Evolutionary conservation across 257 asterid species (phyloP), one percentile per base, ranked within the genome.

Genomic region (Solanum appendiculatum): DNA sequence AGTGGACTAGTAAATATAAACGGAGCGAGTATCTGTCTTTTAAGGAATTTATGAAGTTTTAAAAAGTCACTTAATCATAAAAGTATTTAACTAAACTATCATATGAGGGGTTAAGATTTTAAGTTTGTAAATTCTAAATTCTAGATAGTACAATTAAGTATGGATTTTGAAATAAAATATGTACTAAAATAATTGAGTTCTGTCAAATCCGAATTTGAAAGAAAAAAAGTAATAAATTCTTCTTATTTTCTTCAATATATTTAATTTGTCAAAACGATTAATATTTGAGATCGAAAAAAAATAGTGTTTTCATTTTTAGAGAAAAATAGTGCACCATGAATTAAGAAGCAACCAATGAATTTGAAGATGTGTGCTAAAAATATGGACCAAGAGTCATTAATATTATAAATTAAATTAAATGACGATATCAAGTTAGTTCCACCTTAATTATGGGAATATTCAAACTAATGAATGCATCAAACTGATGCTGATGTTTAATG

Each of bases 291-390:
- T 5, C 6, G 51, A 7, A 21, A 37, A 37, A 37, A 21, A 31
- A 9, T 69, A 31, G 15, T 36, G 14, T 40, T 15, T 3, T 7
- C 5, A 0, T 15, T 44, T 44, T 29, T 3, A 14, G 8, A n/a
- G 10, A 78, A 70, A 10, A 40, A 40, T 58, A 87, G 39, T 82
- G 74, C 86, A 85, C 63, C 82, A 73, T 73, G 51, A 48, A 84
- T 39, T 33, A 37, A 84, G 84, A 84, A 89, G 74, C 89, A 46
- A 27, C 91, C 91, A 87, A 89, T 89, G 69, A 89, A 37, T 64
- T 44, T 29, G 6, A 15, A 48, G 46, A n/a, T 7, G 84, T 84
- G 88, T 84, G 89, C 84, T 58, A 80, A 51, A 82, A 60, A 72
- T 34, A 83, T 82, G 89, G 86, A 72, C 46, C 20, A 75, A 16